These are phyloP conservation scores for Leishmania guyanensis DNA, from an alignment of 208 protist genomes.

Conservation along the genomic window DNA sequence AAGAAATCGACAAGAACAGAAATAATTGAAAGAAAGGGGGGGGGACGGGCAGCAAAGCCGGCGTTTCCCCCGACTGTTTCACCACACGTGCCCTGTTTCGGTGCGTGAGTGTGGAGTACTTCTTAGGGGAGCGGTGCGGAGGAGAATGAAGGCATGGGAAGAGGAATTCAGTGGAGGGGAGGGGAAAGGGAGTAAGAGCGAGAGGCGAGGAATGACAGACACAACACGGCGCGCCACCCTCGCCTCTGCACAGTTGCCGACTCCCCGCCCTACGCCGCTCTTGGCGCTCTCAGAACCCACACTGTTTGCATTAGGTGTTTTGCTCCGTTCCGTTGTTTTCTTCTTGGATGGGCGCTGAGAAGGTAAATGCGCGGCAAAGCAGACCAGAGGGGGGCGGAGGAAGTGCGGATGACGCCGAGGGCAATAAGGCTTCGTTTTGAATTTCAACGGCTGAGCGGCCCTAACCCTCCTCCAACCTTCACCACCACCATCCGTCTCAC, in stretches of 20 bases:
- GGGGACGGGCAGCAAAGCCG: neutral
- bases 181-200: neutral
- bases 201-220: neutral
- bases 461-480: neutral
- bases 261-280: neutral
- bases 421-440: neutral
- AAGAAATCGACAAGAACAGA: neutral
- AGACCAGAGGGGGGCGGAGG: neutral
- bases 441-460: neutral
- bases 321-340: neutral
- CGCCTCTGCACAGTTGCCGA: neutral
- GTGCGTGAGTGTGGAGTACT: neutral
- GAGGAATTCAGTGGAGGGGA: neutral
- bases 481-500: neutral
- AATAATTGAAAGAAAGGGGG: neutral
- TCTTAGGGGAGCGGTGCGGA: neutral
- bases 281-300: neutral
- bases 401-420: neutral
- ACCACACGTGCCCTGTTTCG: neutral
- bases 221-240: neutral
- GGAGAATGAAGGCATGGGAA: neutral
- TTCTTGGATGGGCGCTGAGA: neutral
- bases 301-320: neutral
- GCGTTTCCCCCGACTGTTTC: neutral
- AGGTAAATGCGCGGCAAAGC: neutral